Base-by-base conservation (phyloP, 495 filamentous ascomycete species). In the Halenospora varia region DNA sequence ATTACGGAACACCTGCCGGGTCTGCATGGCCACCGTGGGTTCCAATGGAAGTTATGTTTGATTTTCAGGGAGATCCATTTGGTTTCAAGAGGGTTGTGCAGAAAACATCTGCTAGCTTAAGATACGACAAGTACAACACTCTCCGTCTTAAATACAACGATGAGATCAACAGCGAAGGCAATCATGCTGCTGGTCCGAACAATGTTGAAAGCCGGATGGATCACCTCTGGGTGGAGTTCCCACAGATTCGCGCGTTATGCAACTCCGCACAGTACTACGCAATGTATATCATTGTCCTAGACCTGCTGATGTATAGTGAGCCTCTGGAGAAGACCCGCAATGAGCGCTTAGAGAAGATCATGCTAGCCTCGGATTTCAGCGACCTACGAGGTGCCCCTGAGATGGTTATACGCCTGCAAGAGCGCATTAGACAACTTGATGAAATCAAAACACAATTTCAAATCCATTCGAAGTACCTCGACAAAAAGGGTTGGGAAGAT, bases 361-460 rank as follows among this genome's bases (percentile, higher is more conserved):
- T 98, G 89, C 84, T 97, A 22, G 94, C 91, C n/a, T 97, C 95
- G 11, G 94, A 99, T 74, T 99, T 99, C 70, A 99, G 94, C 71
- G 93, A 99, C 65, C 79, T 99, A 25, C 84, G 89, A 41, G 94
- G 94, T 26, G 89, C 92, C 3, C 92, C 95, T 0, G 91, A 96
- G 70, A 92, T 96, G 87, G 92, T 97, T 20, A 85, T 86, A 64
- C 87, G 84, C 65, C 78, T 99, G 15, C 94, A 99, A 67, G 86
- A 92, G 61, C 85, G 92, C 17, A 96, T 97, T 56, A 84, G 91
- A 39, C 93, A 96, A 66, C 78, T 99, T 1, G 91, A 96, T 65
- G 95, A 99, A 61, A 96, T 99, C 76, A 99, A 97, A 68, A 87
- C 85, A 18, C 87, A 96, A 57, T 97, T 97, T 77, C 90, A 96